Percentiles rank a stretch among this genome's conserved stretches.
phyloP scores from a whole-genome alignment of 345 rosid species.

The Durio zibethinus region DNA sequence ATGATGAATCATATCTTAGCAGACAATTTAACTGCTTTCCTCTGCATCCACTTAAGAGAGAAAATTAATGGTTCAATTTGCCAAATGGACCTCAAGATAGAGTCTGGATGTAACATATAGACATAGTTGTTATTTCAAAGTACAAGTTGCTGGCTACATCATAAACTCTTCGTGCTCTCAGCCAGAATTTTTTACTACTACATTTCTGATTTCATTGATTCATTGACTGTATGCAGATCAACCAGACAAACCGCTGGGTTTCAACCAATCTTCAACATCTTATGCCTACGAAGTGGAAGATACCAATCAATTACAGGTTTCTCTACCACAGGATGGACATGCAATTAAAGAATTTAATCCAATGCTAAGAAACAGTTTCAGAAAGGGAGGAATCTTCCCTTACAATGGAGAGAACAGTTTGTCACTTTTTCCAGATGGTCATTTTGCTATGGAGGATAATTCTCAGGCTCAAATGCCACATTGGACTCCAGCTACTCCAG shows the following conservation, averaged over 20 bases:
- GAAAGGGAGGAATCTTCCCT: constrained; percentile 6
- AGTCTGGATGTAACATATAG: background rate
- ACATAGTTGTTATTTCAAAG: background rate
- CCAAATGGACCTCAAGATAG: too few relatives aligned
- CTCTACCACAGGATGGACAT: constrained; percentile 9
- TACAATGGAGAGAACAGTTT: constrained; percentile 16
- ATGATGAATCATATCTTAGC: too few relatives aligned
- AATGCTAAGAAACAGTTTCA: constrained; percentile 31
- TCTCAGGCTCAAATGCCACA: constrained; percentile 25
- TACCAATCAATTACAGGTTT: constrained; percentile 17
- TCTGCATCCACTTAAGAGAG: too few relatives aligned
- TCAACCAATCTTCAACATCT: constrained; percentile 23
- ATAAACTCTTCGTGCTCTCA: background rate
- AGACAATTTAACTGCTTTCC: too few relatives aligned
- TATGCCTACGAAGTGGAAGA: constrained; percentile 18
- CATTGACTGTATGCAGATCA: constrained; percentile 20
- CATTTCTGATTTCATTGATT: background rate
- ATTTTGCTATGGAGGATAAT: constrained; percentile 9
- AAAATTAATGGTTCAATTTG: too few relatives aligned
- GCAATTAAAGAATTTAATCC: constrained; percentile 16
- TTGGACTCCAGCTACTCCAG: constrained; percentile 34
- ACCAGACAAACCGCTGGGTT: constrained; percentile 28
- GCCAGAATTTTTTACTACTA: background rate
- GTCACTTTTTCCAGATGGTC: constrained; percentile 5
- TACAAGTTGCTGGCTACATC: too few relatives aligned